Base-by-base conservation (phyloP, 139 green algal genomes). In the Chlorella vulgaris region DNA sequence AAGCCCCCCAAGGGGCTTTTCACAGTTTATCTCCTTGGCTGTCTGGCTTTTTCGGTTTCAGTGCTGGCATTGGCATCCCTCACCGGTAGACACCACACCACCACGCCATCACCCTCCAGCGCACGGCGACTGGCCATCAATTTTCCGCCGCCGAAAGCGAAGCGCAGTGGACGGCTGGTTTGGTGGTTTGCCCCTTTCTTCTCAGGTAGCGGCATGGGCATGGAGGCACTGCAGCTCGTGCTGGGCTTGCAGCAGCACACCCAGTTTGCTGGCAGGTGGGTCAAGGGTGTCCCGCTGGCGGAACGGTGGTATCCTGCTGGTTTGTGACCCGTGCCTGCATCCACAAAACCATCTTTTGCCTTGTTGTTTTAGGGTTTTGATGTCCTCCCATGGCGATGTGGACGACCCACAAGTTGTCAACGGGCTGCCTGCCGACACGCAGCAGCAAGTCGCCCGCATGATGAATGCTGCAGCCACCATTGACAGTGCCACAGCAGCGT, bases 181-280 rank as follows among this genome's bases (percentile, higher is more conserved):
- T 79, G 73, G 73, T 79, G 73, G 73, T 53, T 68, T 19, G 73
- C 53, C 3, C 73, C 73, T 10, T 79, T 79, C 73, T 55, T 79
- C 13, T 39, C 22, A 2, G 51, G 51, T 15, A 21, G 24, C 24
- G 73, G 73, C 35, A 79, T 79, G 73, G 73, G 73, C 8, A 29
- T 13, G 0, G 73, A 79, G 73, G 73, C 73, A 0, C 33, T 79
- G 35, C 73, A 69, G 53, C 53, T 69, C 2, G 73, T 79, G 51
- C 53, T 69, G 35, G 73, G 73, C 7, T 53, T 79, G 36, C 31
- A 79, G 53, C 58, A 40, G 50, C 38, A 69, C 73, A 79, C 73
- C 6, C 51, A 79, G 53, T 79, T n/a, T 5, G 26, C 24, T 0
- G 73, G 33, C 50, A 65, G 71, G 71, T 78, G 33, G 2, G 70